Conservation (phyloP, 225 moss, liverwort and hornwort species). For the Pleurozium schreberi region DNA sequence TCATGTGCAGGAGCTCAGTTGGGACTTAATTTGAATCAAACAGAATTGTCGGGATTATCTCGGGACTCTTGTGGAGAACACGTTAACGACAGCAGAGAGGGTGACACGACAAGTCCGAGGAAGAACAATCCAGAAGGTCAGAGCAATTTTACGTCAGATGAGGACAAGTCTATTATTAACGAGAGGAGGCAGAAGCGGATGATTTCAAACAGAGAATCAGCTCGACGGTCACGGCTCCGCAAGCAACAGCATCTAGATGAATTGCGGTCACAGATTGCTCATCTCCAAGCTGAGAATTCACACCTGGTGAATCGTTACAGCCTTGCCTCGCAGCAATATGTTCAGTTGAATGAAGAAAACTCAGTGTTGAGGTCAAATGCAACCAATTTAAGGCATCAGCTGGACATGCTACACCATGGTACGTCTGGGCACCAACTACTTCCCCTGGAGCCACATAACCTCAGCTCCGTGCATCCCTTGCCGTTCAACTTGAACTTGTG, state of each 20-base stretch:
- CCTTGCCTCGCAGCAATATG: conserved; percentile 63
- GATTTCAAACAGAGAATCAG: conserved; percentile 96
- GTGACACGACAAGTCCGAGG: conserved; percentile 38
- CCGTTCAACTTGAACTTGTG: conserved; percentile 54
- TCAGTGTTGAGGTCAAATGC: conserved; percentile 54
- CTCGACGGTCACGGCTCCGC: conserved; percentile 81
- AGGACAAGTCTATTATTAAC: conserved; percentile 68
- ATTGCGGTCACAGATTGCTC: conserved; percentile 74
- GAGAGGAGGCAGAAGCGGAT: conserved; percentile 93
- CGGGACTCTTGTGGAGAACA: conserved; percentile 25
- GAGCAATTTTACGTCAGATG: conserved; percentile 84
- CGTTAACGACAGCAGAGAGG: conserved; percentile 26
- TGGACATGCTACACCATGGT: conserved; percentile 64
- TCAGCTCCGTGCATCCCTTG: conserved; percentile 40
- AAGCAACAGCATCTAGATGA: conserved; percentile 97
- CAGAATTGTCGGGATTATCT: conserved; percentile 26
- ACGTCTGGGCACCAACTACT: conserved; percentile 44
- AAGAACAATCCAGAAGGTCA: conserved; percentile 42
- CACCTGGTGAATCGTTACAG: conserved; percentile 67
- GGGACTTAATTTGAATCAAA: conserved; percentile 13
- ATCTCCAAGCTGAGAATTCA: conserved; percentile 69
- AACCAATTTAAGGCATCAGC: conserved; percentile 51
- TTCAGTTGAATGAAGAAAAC: conserved; percentile 70
- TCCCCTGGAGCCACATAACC: conserved; percentile 34
- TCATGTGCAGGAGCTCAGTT: conserved; percentile 38